Percentiles rank a stretch among this genome's conserved stretches.
phyloP scores from a whole-genome alignment of 2,329 filamentous ascomycete genomes.

The Aureobasidium sp. region DNA sequence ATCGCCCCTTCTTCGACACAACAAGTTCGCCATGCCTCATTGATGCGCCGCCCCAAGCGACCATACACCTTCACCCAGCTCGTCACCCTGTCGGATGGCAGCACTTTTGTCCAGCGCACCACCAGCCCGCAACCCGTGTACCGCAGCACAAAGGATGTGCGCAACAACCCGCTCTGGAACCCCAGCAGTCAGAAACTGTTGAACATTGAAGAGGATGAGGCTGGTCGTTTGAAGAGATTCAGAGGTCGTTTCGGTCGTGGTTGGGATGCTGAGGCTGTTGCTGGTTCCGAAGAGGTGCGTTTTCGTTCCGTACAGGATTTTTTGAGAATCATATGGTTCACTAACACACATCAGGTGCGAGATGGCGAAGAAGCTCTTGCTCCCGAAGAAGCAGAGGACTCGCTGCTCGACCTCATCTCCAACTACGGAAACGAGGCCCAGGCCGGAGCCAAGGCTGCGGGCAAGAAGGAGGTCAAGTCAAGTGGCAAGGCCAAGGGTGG shows the following conservation, averaged over 20 bases:
- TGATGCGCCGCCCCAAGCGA: constrained; percentile 77
- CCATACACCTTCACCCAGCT: constrained; percentile 98
- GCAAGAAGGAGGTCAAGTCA: constrained; percentile 30
- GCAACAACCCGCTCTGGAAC: constrained; percentile 88
- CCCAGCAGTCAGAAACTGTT: constrained; percentile 69
- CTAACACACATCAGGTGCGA: constrained; percentile 26
- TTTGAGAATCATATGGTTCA: background rate
- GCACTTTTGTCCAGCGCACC: constrained; percentile 70
- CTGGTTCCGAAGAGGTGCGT: constrained; percentile 14
- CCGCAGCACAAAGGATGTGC: constrained; percentile 67
- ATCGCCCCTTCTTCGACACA: constrained; percentile 16
- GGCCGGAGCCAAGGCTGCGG: constrained; percentile 36
- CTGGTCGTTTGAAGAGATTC: constrained; percentile 80
- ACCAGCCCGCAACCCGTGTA: constrained; percentile 61
- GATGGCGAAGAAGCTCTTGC: constrained; percentile 41
- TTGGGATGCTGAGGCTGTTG: constrained; percentile 57
- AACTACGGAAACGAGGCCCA: constrained; percentile 33
- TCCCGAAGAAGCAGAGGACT: constrained; percentile 41
- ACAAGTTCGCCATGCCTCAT: constrained; percentile 72
- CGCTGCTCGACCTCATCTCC: constrained; percentile 50
- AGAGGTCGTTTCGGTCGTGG: constrained; percentile 72
- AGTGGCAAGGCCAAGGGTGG: constrained; percentile 29
- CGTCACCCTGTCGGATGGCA: constrained; percentile 84
- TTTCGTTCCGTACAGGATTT: background rate
- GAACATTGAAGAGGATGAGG: constrained; percentile 92